phyloP scores from a whole-genome alignment of 805 yeast genomes.

The Starmerella roubikii region DNA sequence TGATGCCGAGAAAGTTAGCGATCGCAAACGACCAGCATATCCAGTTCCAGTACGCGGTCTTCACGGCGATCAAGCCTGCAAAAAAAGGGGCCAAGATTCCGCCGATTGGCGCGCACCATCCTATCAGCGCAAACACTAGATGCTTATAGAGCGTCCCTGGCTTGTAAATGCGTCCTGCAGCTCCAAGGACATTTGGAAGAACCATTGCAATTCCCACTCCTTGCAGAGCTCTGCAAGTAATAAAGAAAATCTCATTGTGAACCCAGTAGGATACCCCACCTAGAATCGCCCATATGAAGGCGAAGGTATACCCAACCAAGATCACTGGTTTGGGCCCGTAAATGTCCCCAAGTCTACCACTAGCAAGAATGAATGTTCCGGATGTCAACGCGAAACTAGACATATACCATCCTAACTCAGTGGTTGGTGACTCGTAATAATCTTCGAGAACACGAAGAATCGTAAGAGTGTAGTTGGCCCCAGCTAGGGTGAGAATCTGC shows the following conservation, averaged over 20 bases:
- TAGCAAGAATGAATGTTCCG: conserved; percentile 56
- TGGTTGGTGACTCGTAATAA: conserved; percentile 21
- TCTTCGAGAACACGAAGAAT: conserved; percentile 25
- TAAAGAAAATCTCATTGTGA: conserved; percentile 21
- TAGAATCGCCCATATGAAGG: conserved; percentile 43
- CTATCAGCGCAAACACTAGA: conserved; percentile 43
- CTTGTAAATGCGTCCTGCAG: conserved; percentile 30
- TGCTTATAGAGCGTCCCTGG: conserved; percentile 31
- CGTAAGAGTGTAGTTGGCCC: conserved; percentile 16
- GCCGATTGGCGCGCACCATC: conserved; percentile 52
- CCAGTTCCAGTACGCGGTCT: conserved; percentile 19
- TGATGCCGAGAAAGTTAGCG: conserved; percentile 15
- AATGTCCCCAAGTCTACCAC: conserved; percentile 62
- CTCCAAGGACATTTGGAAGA: conserved; percentile 49
- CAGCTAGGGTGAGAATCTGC: conserved; percentile 42
- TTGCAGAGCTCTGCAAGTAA: conserved; percentile 43
- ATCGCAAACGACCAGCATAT: conserved; percentile 35
- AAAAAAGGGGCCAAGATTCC: conserved; percentile 43
- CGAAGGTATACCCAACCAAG: conserved; percentile 42
- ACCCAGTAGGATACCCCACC: conserved; percentile 46
- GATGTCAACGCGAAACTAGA: conserved; percentile 59
- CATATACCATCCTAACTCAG: conserved; percentile 44
- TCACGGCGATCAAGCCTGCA: conserved; percentile 18
- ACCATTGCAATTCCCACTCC: conserved; percentile 52
- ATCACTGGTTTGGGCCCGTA: conserved; percentile 47